Evolutionary conservation across 768 basidiomycete species (phyloP).

Genomic region (Hygrophoropsis aurantiaca): DNA sequence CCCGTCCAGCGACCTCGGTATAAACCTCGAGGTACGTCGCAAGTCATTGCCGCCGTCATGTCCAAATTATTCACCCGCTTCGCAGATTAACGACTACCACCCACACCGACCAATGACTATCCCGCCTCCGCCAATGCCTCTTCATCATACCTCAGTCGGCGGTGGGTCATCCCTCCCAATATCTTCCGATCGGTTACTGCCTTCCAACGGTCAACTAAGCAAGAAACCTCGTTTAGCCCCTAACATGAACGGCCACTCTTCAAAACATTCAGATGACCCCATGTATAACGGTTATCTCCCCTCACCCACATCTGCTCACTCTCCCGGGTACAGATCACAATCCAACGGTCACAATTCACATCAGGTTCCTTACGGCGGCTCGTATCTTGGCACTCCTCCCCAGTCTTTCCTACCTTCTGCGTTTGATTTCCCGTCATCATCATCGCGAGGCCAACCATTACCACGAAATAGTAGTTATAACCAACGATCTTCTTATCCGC

Average conservation of each 20-base stretch:
- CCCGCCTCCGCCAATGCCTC: slow-evolving; percentile 32
- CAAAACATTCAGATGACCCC: slow-evolving; percentile 28
- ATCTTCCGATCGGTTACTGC: slow-evolving; percentile 28
- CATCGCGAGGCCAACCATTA: slow-evolving; percentile 16
- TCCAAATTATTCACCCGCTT: slow-evolving; percentile 3
- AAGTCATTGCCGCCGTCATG: background rate
- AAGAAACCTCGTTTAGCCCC: slow-evolving; percentile 31
- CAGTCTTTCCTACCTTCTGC: slow-evolving; percentile 20
- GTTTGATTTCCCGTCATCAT: slow-evolving; percentile 30
- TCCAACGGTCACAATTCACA: slow-evolving; percentile 28
- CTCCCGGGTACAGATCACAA: slow-evolving; percentile 21
- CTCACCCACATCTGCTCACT: slow-evolving; percentile 27
- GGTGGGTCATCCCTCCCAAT: slow-evolving; percentile 29
- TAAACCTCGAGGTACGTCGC: slow-evolving; percentile 26
- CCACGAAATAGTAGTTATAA: slow-evolving; percentile 24
- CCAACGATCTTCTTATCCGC: slow-evolving; percentile 25
- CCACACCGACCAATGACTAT: slow-evolving; percentile 30
- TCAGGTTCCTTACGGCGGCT: slow-evolving; percentile 17
- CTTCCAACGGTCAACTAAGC: slow-evolving; percentile 20
- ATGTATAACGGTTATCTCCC: slow-evolving; percentile 31
- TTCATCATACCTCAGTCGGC: slow-evolving; percentile 21
- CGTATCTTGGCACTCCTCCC: slow-evolving; percentile 26
- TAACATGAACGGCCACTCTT: slow-evolving; percentile 16
- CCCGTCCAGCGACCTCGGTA: slow-evolving; percentile 15
- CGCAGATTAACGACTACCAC: slow-evolving; percentile 28